Base-by-base conservation (phyloP, 176 grass and related monocot species). In the Leersia perrieri region DNA sequence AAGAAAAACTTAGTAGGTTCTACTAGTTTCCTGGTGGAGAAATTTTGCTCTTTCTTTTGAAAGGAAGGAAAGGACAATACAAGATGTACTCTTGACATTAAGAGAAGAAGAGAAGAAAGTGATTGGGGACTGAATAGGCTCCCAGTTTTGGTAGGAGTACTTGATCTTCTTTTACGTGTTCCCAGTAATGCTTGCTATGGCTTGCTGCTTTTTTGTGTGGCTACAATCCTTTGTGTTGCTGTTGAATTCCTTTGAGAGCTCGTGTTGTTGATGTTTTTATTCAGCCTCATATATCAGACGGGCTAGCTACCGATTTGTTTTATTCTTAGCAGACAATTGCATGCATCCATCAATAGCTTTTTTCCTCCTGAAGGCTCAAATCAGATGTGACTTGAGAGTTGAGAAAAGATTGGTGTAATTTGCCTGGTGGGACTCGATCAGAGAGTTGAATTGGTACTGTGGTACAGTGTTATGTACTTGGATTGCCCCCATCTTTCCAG, bases 1-100 rank as follows among this genome's bases (percentile, higher is more conserved):
- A 32, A 75, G 10, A 33, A 45, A 64, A 76, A 9, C 28, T 58
- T 25, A 10, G n/a, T 85, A 66, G 55, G 58, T 76, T 81, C 58
- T 76, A 44, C 77, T 76, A 35, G 82, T 71, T 76, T 33, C 34
- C 27, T 30, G 41, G 77, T 84, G 55, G 41, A 72, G 63, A 80
- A 51, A 73, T 62, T 47, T 76, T 36, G 30, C 12, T 72, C 34
- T 61, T 89, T 80, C 72, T 79, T 33, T 22, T 11, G 29, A 25
- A 20, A 68, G 47, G 57, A 70, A 70, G 66, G 11, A 34, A 69
- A 13, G 18, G 14, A 66, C 47, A 68, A 65, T 80, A 49, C 69
- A 78, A 36, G 70, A 66, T 66, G 45, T 80, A 62, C 42, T 65
- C 70, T 41, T 72, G 42, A 66, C 30, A 60, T 68, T 23, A 85